Conservation (phyloP, 179 eudicot genomes). For the Vitellaria paradoxa region DNA sequence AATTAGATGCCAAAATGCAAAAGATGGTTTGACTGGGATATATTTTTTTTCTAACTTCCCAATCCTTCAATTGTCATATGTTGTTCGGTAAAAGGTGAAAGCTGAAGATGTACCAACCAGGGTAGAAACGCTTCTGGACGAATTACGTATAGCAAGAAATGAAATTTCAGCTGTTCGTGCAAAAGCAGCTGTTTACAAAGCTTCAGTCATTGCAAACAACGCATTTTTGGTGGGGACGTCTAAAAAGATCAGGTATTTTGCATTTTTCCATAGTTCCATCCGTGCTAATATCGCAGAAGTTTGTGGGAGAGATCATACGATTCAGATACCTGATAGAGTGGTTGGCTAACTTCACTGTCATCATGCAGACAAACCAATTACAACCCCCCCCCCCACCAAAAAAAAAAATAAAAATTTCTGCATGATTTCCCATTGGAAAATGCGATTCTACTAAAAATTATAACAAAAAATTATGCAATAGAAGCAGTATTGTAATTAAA, state of each 20-base stretch:
- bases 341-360: not conserved
- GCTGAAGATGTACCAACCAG: slow-evolving; percentile 86
- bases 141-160: slow-evolving; percentile 65
- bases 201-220: slow-evolving; percentile 54
- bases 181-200: slow-evolving; percentile 82
- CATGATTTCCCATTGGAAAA: too few species aligned
- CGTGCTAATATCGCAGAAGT: not conserved
- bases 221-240: slow-evolving; percentile 59
- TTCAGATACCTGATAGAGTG: not conserved
- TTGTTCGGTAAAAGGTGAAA: slow-evolving; percentile 48
- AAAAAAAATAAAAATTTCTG: not conserved
- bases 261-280: not conserved
- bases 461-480: too few species aligned
- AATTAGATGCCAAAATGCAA: not conserved
- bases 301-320: too few species aligned
- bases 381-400: too few species aligned
- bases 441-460: too few species aligned
- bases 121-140: slow-evolving; percentile 70
- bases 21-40: not conserved
- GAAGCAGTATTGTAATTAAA: too few species aligned
- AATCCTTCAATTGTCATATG: not conserved
- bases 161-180: slow-evolving; percentile 83
- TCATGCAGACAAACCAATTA: not conserved
- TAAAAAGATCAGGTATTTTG: slow-evolving; percentile 50
- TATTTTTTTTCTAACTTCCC: not conserved